Percentiles rank a stretch among this genome's conserved stretches.
Conservation (phyloP, 805 yeast genomes). For the Yarrowia divulgata region DNA sequence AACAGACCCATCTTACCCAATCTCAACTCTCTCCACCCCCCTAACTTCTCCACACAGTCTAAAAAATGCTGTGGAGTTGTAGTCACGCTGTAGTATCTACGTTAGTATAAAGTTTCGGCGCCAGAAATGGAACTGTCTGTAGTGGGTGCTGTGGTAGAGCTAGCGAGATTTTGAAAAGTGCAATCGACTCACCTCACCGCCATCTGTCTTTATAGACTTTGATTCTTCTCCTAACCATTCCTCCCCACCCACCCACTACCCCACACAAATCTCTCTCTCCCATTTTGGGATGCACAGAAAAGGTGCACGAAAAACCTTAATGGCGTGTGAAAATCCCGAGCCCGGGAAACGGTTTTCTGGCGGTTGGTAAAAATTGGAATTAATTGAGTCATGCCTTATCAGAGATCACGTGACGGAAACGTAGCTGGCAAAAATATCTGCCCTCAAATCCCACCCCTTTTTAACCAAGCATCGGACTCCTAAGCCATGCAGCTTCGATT, state of each 20-base stretch:
- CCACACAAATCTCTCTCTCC: neutral
- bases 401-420: too few species aligned
- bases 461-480: neutral
- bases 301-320: conserved; percentile 25
- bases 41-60: neutral
- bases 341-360: neutral
- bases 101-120: neutral
- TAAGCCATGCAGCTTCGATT: neutral
- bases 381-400: too few species aligned
- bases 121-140: neutral
- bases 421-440: too few species aligned
- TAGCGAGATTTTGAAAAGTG: neutral
- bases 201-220: too few species aligned
- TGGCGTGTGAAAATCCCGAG: conserved; percentile 23
- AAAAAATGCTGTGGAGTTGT: conserved; percentile 2
- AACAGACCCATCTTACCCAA: neutral
- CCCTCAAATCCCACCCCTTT: too few species aligned
- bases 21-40: neutral
- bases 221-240: too few species aligned
- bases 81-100: conserved; percentile 28
- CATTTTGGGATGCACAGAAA: conserved; percentile 27
- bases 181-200: neutral
- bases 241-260: neutral
- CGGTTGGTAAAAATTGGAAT: too few species aligned
- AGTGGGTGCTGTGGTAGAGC: neutral